These are phyloP conservation scores for Penicillium crystallinum DNA, from an alignment of 495 filamentous ascomycete species.

Conservation along the genomic window DNA sequence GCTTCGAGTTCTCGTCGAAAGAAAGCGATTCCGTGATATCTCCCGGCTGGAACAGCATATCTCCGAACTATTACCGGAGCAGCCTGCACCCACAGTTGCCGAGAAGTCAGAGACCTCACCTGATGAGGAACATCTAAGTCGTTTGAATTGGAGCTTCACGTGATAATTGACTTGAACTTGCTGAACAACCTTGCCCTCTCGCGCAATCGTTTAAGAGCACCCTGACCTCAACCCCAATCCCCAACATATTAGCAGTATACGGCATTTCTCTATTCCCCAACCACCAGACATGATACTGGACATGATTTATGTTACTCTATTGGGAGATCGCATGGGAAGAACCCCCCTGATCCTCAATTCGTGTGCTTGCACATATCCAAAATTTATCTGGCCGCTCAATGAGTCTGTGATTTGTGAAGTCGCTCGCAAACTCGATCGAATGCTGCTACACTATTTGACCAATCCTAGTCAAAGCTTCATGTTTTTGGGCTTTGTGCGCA, in stretches of 20 bases:
- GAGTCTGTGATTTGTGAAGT: neutral
- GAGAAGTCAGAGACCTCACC: slow-evolving; percentile 6
- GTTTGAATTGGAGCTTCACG: slow-evolving; percentile 27
- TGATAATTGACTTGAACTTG: slow-evolving; percentile 12
- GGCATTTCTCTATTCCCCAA: neutral
- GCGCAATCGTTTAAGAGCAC: neutral
- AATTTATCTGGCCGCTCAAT: neutral
- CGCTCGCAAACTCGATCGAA: no score
- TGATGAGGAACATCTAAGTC: slow-evolving; percentile 25
- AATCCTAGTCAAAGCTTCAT: neutral
- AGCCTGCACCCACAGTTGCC: slow-evolving; percentile 5
- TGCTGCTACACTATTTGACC: neutral
- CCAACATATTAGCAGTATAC: neutral
- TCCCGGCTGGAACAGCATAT: slow-evolving; percentile 28
- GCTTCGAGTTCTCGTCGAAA: slow-evolving; percentile 33
- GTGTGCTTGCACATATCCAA: neutral
- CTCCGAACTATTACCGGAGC: slow-evolving; percentile 26
- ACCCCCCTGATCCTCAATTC: no score
- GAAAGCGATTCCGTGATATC: slow-evolving; percentile 24
- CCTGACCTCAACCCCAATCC: neutral
- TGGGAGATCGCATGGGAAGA: neutral
- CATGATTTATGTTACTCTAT: neutral
- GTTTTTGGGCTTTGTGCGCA: neutral
- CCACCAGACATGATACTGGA: neutral
- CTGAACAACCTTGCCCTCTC: neutral